These are phyloP conservation scores for Aspergillus egyptiacus DNA, from an alignment of 495 filamentous ascomycete genomes.

Conservation along the genomic window DNA sequence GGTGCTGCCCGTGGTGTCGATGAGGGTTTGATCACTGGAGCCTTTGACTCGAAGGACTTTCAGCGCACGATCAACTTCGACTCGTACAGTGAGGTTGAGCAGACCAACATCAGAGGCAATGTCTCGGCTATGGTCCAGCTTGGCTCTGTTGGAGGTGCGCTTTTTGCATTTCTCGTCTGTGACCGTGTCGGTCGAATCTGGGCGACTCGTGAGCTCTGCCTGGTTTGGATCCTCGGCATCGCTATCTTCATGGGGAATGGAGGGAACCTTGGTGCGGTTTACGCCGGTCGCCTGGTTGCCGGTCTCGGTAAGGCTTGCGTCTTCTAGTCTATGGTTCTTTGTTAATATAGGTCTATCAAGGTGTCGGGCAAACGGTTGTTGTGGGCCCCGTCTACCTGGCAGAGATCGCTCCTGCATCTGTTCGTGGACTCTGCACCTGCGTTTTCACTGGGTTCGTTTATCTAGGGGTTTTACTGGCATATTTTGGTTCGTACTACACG, in stretches of 20 bases:
- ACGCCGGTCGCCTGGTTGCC: constrained; percentile 61
- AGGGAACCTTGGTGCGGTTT: constrained; percentile 56
- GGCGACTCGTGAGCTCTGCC: constrained; percentile 61
- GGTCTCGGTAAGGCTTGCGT: too few species aligned
- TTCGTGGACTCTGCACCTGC: constrained; percentile 64
- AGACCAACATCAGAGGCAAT: constrained; percentile 60
- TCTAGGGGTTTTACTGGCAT: constrained; percentile 45
- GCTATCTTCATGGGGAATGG: constrained; percentile 60
- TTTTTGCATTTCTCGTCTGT: constrained; percentile 60
- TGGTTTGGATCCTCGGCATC: constrained; percentile 62
- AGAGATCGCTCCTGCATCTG: constrained; percentile 51
- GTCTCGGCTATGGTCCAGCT: constrained; percentile 70
- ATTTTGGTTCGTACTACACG: too few species aligned
- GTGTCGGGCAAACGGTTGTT: constrained; percentile 61
- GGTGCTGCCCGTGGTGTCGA: constrained; percentile 63
- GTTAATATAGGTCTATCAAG: too few species aligned
- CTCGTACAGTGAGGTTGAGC: constrained; percentile 46
- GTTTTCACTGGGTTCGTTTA: constrained; percentile 56
- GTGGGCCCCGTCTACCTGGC: constrained; percentile 52
- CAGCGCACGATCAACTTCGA: constrained; percentile 50
- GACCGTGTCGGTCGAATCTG: constrained; percentile 64
- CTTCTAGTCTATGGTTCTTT: too few species aligned
- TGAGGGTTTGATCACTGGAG: constrained; percentile 63
- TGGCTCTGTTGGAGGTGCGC: constrained; percentile 58
- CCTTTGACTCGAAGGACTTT: constrained; percentile 60